Evolutionary conservation across 139 green algal genomes (phyloP), one percentile per base, ranked within the genome.

Genomic region (Tetraselmis chui): DNA sequence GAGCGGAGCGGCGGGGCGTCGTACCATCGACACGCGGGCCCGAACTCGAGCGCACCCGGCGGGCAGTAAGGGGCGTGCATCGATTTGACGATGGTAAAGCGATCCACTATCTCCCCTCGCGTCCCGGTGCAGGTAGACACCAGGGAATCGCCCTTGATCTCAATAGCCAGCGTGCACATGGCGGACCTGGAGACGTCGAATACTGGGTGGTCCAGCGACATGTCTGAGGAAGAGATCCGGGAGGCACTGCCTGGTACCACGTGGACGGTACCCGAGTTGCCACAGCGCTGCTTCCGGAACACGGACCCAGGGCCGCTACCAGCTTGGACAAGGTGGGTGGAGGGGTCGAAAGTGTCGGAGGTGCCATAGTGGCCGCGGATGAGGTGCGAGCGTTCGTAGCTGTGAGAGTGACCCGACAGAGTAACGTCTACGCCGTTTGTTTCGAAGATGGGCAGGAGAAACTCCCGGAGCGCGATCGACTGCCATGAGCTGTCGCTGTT

Each of bases 371-470:
- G 77, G 27, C 77, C 27, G 77, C 22, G 2, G 28, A 80, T 31
- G 27, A 80, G 77, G 77, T 80, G 77, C 29, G 29, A 59, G 27
- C 77, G n/a, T 32, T 80, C 77, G 77, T 80, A 80, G 29, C 29
- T 59, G 77, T 80, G 77, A 2, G 77, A 80, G 77, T 80, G 77
- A 18, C 77, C 77, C 23, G 77, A 26, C 2, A 80, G 28, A 29
- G 28, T 18, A 27, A 80, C 24, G n/a, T 80, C 77, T 29, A 80
- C 77, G 77, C 77, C 77, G 77, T 80, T 27, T 29, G 45, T 80
- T 18, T 80, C 77, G 2, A 80, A 45, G 29, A 32, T 80, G 28
- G 77, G 77, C 27, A 80, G 28, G 28, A 80, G 23, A 25, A 59
- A 59, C 27, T 31, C 31, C 23, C 77, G 31, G 28, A 80, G 23